phyloP scores from a whole-genome alignment of 805 yeast species.

The Candida sithepensis region DNA sequence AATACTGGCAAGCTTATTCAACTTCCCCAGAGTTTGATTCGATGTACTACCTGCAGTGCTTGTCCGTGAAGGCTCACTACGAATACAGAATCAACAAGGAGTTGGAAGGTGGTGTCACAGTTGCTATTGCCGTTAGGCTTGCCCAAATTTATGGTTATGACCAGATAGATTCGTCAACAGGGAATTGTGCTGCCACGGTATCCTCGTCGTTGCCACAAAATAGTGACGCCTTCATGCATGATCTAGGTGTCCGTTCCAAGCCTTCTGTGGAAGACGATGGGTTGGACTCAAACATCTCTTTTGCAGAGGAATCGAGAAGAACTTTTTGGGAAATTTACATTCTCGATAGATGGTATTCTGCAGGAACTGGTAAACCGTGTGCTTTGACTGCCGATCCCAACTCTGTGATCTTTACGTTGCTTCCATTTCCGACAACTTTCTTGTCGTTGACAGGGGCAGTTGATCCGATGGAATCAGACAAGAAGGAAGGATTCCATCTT shows the following conservation, averaged over 20 bases:
- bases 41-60: slow-evolving; percentile 24
- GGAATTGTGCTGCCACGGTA: neutral
- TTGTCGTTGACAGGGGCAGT: slow-evolving; percentile 6
- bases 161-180: slow-evolving; percentile 24
- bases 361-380: slow-evolving; percentile 30
- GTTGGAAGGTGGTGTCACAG: slow-evolving; percentile 25
- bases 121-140: slow-evolving; percentile 24
- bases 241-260: neutral
- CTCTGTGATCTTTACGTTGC: slow-evolving; percentile 26
- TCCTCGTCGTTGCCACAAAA: too few species aligned
- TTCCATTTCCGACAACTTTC: slow-evolving; percentile 30
- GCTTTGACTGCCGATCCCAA: slow-evolving; percentile 25
- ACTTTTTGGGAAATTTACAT: slow-evolving; percentile 31
- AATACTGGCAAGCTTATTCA: slow-evolving; percentile 17
- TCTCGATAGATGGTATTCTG: slow-evolving; percentile 30
- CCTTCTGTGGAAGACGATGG: slow-evolving; percentile 14
- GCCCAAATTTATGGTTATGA: slow-evolving; percentile 30
- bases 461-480: neutral
- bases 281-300: slow-evolving; percentile 22
- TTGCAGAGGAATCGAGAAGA: slow-evolving; percentile 29
- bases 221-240: too few species aligned
- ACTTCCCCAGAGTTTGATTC: slow-evolving; percentile 15
- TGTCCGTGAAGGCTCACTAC: slow-evolving; percentile 21
- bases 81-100: slow-evolving; percentile 26
- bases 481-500: slow-evolving; percentile 16